Evolutionary conservation across 2,329 filamentous ascomycete species (phyloP), one percentile per base, ranked within the genome.

Genomic region (Claviceps sp.): DNA sequence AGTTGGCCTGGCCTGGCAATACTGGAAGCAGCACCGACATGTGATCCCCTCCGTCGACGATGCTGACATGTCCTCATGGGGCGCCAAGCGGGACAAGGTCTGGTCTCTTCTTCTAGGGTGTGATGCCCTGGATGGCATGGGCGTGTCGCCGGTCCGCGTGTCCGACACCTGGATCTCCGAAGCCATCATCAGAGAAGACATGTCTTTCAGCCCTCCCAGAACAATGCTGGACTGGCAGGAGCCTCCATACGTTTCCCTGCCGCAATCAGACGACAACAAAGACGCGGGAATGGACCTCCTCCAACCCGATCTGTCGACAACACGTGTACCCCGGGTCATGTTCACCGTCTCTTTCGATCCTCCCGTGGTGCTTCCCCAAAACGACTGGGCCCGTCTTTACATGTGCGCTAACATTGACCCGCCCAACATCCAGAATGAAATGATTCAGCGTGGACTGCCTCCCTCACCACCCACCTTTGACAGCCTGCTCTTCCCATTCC

Each of bases 291-390:
- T 82, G 67, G 73, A 77, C 44, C 65, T 78, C 48, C 69, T 81
- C 38, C 71, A 75, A n/a, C 64, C 70, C 54, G 58, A 68, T 56
- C 62, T 67, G 45, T 64, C 71, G 17, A 70, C 65, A 2, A 70
- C 73, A 1, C 80, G 80, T 55, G 72, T 85, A 4, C 84, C 85
- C 4, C 80, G 87, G 50, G 81, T 87, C 54, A 80, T 84, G 57
- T 93, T 93, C 64, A 78, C 84, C 44, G 86, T 85, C 2, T 80
- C 77, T 11, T 82, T 93, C 50, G 80, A 87, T 52, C 88, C 87
- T 1, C 85, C 87, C 0, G 68, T 94, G 10, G 75, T 84, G 13
- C 73, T 93, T 4, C 83, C 87, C 0, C 76, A 81, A 46, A 72
- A 72, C 39, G 74, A 83, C 17, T 84, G 83, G 60, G 71, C 77